Percentiles rank a stretch among this genome's conserved stretches.
Conservation (phyloP, 257 asterid genomes). For the Solanum etuberosum region DNA sequence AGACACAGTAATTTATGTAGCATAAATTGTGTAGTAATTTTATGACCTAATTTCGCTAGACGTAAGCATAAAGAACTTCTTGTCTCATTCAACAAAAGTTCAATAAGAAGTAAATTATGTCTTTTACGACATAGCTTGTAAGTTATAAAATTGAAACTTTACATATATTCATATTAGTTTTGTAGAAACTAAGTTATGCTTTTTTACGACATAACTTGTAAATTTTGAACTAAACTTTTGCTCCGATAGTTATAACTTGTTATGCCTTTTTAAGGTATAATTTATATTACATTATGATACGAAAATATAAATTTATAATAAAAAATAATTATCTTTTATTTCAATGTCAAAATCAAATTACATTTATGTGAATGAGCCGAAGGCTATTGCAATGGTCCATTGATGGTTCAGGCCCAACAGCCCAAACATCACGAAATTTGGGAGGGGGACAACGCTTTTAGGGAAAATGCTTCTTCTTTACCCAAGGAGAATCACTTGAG, state of each 20-base stretch:
- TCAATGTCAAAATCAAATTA: not conserved
- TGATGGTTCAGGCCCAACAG: not conserved
- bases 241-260: not conserved
- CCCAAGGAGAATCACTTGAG: not conserved
- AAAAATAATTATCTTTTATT: too few relatives aligned
- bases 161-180: too few relatives aligned
- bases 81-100: not conserved
- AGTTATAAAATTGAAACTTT: too few relatives aligned
- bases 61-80: not conserved
- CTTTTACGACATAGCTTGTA: not conserved
- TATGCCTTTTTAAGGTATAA: not conserved
- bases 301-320: too few relatives aligned
- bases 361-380: not conserved
- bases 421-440: not conserved
- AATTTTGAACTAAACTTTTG: not conserved
- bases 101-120: too few relatives aligned
- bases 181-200: too few relatives aligned
- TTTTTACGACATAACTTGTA: too few relatives aligned
- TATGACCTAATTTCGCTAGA: not conserved
- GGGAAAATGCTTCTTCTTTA: not conserved
- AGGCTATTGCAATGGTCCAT: not conserved
- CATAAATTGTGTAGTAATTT: not conserved
- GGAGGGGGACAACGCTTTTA: not conserved
- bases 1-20: not conserved
- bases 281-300: not conserved